These are phyloP conservation scores for Cryphonectria japonica DNA, from an alignment of 2,329 filamentous ascomycete species.

Conservation along the genomic window DNA sequence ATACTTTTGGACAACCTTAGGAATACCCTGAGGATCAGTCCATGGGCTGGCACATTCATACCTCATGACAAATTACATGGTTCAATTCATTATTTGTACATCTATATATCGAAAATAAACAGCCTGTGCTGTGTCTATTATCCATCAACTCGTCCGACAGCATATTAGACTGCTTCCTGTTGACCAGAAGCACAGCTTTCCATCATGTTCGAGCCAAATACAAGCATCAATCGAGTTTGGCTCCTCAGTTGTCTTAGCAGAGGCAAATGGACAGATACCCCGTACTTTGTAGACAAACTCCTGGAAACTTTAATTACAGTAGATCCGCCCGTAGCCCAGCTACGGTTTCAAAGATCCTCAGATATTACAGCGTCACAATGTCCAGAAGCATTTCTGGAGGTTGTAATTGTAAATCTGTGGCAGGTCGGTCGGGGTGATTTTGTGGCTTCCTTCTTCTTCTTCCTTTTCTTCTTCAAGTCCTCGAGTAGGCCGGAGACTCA, in stretches of 20 bases:
- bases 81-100: background rate
- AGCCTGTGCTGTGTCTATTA: background rate
- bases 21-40: background rate
- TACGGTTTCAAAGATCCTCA: background rate
- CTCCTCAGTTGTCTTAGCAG: background rate
- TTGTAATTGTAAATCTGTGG: background rate
- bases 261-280: background rate
- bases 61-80: background rate
- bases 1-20: background rate
- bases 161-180: background rate
- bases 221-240: background rate
- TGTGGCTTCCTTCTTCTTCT: too few relatives aligned
- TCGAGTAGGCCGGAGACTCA: background rate
- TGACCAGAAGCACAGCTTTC: background rate
- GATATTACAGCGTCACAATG: background rate
- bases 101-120: background rate
- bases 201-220: background rate
- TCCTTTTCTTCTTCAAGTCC: background rate
- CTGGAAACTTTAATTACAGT: background rate
- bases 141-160: background rate
- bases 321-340: background rate
- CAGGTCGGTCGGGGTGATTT: too few relatives aligned
- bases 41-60: background rate
- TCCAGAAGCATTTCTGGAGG: background rate
- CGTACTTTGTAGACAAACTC: background rate